Evolutionary conservation across 2,329 filamentous ascomycete genomes (phyloP).

Genomic region (Camillea tinctor): DNA sequence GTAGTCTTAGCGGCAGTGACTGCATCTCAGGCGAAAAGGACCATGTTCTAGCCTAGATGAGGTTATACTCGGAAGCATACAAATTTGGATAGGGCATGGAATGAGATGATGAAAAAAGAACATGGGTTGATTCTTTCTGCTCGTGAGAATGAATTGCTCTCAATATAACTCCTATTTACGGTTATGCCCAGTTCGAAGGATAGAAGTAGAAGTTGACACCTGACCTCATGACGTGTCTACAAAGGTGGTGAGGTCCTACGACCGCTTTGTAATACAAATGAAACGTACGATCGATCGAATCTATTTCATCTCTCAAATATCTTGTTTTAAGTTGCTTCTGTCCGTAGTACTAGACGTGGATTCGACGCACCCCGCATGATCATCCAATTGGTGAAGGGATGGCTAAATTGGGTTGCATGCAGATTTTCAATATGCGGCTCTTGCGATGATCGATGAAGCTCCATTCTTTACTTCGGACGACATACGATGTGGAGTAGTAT

Average conservation of each 20-base stretch:
- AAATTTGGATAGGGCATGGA: not conserved
- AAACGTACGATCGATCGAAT: not conserved
- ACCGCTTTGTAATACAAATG: not conserved
- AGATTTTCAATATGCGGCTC: constrained; percentile 17
- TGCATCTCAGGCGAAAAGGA: not conserved
- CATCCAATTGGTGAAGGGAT: constrained; percentile 10
- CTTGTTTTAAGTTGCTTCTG: constrained; percentile 17
- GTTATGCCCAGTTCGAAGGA: not conserved
- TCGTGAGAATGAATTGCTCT: not conserved
- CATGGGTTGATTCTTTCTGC: not conserved
- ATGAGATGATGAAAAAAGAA: not conserved
- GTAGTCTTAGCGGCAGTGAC: not conserved
- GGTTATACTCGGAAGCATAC: not conserved
- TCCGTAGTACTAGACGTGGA: constrained; percentile 8
- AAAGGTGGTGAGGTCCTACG: not conserved
- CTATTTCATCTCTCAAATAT: constrained; percentile 2
- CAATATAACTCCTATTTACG: not conserved
- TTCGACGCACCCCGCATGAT: constrained; percentile 16
- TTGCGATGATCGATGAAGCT: constrained; percentile 1
- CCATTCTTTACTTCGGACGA: constrained; percentile 11
- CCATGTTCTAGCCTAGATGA: not conserved
- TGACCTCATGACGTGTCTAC: not conserved
- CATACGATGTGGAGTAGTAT: constrained; percentile 5
- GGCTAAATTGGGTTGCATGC: constrained; percentile 18
- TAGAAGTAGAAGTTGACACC: not conserved